phyloP scores from a whole-genome alignment of 306 rosid genomes.

The Canavalia ensiformis region DNA sequence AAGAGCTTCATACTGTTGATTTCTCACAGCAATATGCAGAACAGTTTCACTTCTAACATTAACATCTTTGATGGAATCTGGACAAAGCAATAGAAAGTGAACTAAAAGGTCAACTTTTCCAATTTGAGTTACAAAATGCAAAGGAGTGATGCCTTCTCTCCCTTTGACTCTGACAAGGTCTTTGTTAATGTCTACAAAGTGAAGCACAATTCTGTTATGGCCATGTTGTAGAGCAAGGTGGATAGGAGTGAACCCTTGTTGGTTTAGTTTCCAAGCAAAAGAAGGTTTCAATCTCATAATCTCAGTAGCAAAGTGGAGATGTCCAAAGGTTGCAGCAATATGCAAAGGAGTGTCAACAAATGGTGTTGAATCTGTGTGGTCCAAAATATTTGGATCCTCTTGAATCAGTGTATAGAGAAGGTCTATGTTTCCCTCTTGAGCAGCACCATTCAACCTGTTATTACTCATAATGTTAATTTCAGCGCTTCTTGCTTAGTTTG shows the following conservation, averaged over 20 bases:
- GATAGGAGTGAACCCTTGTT: conserved; percentile 39
- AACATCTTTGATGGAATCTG: conserved; percentile 46
- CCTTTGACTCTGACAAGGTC: conserved; percentile 13
- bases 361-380: conserved; percentile 5
- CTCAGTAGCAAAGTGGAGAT: conserved; percentile 40
- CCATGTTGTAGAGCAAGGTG: not conserved
- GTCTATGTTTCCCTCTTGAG: conserved; percentile 18
- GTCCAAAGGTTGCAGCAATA: conserved; percentile 39
- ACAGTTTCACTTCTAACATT: conserved; percentile 49
- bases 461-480: not conserved
- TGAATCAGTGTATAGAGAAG: not conserved
- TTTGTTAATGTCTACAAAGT: not conserved
- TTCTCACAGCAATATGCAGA: conserved; percentile 47
- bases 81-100: conserved; percentile 41
- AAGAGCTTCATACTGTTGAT: not conserved
- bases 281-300: conserved; percentile 53
- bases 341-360: conserved; percentile 57
- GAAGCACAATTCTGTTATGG: not conserved
- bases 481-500: too few species aligned
- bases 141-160: not conserved
- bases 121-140: not conserved
- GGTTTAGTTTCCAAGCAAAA: conserved; percentile 45
- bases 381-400: conserved; percentile 26
- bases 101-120: conserved; percentile 14
- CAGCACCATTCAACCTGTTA: not conserved